A percentile compares a stretch with the other conserved stretches of the same genome.
These are phyloP conservation scores for Colletotrichum liaoningense DNA, from an alignment of 2,329 filamentous ascomycete genomes.

Conservation along the genomic window DNA sequence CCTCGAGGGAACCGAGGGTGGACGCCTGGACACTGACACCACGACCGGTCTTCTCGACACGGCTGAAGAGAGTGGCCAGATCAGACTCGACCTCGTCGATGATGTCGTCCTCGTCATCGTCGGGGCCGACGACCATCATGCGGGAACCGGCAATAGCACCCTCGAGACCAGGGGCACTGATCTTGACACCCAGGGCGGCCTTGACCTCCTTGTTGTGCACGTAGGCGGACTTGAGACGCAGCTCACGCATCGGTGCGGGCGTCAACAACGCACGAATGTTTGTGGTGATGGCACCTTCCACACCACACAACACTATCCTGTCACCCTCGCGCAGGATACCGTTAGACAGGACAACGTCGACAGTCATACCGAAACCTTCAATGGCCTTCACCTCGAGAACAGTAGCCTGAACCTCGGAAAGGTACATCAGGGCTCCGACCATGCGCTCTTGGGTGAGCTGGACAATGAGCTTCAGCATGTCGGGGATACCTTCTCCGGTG, in stretches of 20 bases:
- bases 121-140: slow-evolving; percentile 90
- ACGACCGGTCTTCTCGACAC: slow-evolving; percentile 90
- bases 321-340: slow-evolving; percentile 95
- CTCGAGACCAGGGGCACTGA: slow-evolving; percentile 94
- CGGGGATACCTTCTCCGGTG: slow-evolving; percentile 98
- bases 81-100: slow-evolving; percentile 97
- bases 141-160: slow-evolving; percentile 96
- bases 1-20: slow-evolving; percentile 95
- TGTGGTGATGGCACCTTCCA: slow-evolving; percentile 94
- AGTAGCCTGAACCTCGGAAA: slow-evolving; percentile 96
- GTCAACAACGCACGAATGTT: slow-evolving; percentile 96
- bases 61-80: slow-evolving; percentile 88
- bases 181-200: slow-evolving; percentile 98
- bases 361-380: slow-evolving; percentile 98
- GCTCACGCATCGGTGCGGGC: slow-evolving; percentile 90
- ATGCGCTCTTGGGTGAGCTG: slow-evolving; percentile 96
- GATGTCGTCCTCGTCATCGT: slow-evolving; percentile 96
- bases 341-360: slow-evolving; percentile 96
- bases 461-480: slow-evolving; percentile 96
- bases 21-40: slow-evolving; percentile 98
- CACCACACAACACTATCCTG: slow-evolving; percentile 92
- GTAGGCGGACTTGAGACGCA: slow-evolving; percentile 95
- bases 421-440: slow-evolving; percentile 97
- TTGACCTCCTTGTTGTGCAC: slow-evolving; percentile 99
- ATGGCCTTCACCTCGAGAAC: slow-evolving; percentile 99